Conservation (phyloP, 176 grass and related monocot genomes). For the Oryza glaberrima region DNA sequence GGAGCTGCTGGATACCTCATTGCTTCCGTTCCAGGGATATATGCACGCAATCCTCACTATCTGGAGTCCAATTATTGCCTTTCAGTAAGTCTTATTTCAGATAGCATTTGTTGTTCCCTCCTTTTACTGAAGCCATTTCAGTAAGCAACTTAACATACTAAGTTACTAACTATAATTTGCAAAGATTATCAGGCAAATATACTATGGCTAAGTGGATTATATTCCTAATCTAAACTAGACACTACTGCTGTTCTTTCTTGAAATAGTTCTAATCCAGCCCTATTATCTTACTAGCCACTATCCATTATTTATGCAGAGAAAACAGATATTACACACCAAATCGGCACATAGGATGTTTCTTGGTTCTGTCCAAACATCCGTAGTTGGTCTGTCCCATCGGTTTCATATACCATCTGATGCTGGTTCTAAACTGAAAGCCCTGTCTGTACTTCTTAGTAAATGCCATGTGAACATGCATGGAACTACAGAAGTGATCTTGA, state of each 20-base stretch:
- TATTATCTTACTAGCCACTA: conserved; percentile 16
- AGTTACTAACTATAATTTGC: conserved; percentile 27
- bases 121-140: neutral
- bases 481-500: conserved; percentile 81
- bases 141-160: conserved; percentile 22
- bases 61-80: conserved; percentile 63
- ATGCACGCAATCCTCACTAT: conserved; percentile 54
- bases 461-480: conserved; percentile 62
- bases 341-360: conserved; percentile 42
- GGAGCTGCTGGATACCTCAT: conserved; percentile 68
- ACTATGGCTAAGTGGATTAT: conserved; percentile 5
- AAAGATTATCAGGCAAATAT: conserved; percentile 9
- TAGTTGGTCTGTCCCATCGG: conserved; percentile 84
- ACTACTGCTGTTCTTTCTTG: conserved; percentile 1
- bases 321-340: conserved; percentile 53
- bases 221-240: neutral
- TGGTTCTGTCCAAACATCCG: conserved; percentile 80
- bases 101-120: conserved; percentile 7
- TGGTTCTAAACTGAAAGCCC: conserved; percentile 63
- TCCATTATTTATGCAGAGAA: conserved; percentile 52
- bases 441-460: conserved; percentile 73
- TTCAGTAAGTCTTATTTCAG: conserved; percentile 59
- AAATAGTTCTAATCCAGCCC: neutral
- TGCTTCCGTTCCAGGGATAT: conserved; percentile 78
- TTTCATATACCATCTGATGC: conserved; percentile 65